Conservation (phyloP, 345 rosid species). For the Brassica incana region DNA sequence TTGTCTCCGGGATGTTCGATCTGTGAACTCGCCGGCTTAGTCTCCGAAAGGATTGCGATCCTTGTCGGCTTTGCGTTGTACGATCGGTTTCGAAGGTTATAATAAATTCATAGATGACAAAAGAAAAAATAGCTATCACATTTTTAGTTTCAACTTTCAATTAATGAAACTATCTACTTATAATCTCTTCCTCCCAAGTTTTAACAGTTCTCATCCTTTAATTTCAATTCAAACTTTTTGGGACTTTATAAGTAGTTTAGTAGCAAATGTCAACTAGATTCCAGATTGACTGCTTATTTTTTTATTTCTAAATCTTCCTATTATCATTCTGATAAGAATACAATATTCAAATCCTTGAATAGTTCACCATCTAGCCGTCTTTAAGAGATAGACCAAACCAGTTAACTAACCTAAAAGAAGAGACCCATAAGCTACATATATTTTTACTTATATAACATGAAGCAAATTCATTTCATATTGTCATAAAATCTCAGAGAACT, state of each 20-base stretch:
- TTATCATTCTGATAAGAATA: conserved; percentile 10
- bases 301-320: neutral
- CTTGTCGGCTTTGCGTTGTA: too few species aligned
- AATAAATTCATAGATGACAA: too few species aligned
- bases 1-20: too few species aligned
- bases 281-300: neutral
- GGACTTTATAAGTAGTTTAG: neutral
- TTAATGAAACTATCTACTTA: too few species aligned
- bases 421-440: conserved; percentile 9
- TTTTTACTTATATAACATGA: neutral
- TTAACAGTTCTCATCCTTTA: neutral
- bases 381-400: conserved; percentile 6
- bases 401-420: conserved; percentile 3
- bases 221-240: neutral
- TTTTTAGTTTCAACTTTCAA: neutral
- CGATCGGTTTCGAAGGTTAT: too few species aligned
- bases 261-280: conserved; percentile 24
- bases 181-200: too few species aligned
- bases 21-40: too few species aligned
- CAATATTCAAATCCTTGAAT: conserved; percentile 15
- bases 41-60: too few species aligned
- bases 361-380: neutral
- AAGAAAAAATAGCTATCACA: neutral
- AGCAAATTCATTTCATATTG: neutral
- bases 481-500: neutral